Evolutionary conservation across 352 stramenopile genomes (phyloP).

Genomic region (Pythium pyrilobum): DNA sequence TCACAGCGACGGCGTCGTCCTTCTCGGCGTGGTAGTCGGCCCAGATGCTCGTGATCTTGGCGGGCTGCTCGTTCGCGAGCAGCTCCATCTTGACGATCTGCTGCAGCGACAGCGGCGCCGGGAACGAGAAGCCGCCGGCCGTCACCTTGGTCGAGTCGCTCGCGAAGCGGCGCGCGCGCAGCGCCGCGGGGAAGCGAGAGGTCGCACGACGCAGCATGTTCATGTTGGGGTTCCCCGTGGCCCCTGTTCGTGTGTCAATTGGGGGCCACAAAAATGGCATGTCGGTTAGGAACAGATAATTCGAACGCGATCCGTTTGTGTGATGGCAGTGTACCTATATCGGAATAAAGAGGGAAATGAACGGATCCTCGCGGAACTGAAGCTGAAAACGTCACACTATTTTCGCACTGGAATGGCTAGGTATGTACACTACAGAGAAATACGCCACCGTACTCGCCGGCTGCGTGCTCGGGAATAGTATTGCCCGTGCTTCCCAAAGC

Average conservation of each 20-base stretch:
- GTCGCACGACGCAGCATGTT: too few relatives aligned
- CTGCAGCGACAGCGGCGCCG: slow-evolving; percentile 65
- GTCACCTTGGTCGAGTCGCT: background rate
- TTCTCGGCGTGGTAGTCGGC: slow-evolving; percentile 73
- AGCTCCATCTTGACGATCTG: slow-evolving; percentile 85
- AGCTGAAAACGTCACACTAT: slow-evolving; percentile 1
- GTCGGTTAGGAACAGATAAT: background rate
- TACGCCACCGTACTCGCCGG: too few relatives aligned
- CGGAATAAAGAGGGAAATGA: background rate
- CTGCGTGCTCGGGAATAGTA: too few relatives aligned
- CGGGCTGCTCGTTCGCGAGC: slow-evolving; percentile 54
- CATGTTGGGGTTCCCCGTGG: too few relatives aligned
- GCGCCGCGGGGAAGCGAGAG: background rate
- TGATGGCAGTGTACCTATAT: slow-evolving; percentile 3
- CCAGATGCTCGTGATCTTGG: slow-evolving; percentile 71
- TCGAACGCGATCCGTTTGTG: too few relatives aligned
- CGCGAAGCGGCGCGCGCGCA: slow-evolving; percentile 8
- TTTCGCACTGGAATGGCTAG: background rate
- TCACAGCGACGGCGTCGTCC: slow-evolving; percentile 59
- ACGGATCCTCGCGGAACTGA: too few relatives aligned
- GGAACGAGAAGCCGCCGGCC: slow-evolving; percentile 72
- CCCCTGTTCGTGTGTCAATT: too few relatives aligned
- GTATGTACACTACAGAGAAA: background rate
- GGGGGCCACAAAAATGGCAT: too few relatives aligned
- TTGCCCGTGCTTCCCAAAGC: background rate